These are phyloP conservation scores for Chytriomyces confervae DNA, from an alignment of 192 early-diverging fungal genomes.

Conservation along the genomic window DNA sequence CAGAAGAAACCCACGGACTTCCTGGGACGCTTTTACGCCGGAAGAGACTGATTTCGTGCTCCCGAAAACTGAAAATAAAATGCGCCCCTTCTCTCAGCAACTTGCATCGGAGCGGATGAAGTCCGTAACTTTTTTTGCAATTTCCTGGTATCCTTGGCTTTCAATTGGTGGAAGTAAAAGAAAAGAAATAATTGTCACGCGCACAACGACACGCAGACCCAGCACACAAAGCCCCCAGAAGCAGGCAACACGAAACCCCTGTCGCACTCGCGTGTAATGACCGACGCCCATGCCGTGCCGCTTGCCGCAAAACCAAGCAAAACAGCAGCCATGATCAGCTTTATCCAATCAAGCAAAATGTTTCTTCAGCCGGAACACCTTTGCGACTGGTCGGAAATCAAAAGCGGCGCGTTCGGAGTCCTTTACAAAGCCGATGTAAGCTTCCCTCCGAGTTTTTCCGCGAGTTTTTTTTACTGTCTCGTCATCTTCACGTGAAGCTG, in stretches of 20 bases:
- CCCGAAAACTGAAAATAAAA: no score
- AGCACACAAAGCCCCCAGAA: neutral
- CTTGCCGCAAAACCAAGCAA: neutral
- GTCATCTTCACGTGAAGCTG: slow-evolving; percentile 1
- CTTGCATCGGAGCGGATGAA: no score
- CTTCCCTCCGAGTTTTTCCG: neutral
- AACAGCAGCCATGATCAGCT: neutral
- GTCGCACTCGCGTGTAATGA: neutral
- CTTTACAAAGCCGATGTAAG: slow-evolving; percentile 34
- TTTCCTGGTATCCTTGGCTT: no score
- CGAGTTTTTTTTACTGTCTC: slow-evolving; percentile 6
- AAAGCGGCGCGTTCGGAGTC: slow-evolving; percentile 28
- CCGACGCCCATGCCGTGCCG: neutral
- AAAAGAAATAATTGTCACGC: neutral
- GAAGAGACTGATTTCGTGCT: slow-evolving; percentile 20
- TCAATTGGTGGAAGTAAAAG: neutral
- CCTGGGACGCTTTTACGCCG: slow-evolving; percentile 39
- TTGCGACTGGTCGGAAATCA: slow-evolving; percentile 8
- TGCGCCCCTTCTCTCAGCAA: no score
- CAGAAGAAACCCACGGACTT: slow-evolving; percentile 56
- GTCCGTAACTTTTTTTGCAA: no score
- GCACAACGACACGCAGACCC: neutral
- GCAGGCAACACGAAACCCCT: neutral
- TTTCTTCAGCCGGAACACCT: slow-evolving; percentile 17
- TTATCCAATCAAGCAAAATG: slow-evolving; percentile 23